Conservation (phyloP, 495 filamentous ascomycete genomes). For the Penicillium macrosclerotiorum region DNA sequence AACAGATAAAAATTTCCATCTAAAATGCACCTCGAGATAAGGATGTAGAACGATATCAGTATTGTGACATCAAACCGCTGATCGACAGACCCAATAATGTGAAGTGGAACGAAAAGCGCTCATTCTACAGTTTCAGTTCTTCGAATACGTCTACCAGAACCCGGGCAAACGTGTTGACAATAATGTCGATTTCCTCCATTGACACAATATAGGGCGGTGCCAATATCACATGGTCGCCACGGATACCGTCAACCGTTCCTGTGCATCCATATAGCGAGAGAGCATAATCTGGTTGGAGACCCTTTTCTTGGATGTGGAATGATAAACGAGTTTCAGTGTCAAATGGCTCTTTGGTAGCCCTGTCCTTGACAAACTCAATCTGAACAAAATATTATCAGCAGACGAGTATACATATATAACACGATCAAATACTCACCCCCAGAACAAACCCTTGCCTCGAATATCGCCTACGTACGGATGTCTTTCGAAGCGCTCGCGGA, state of each 20-base stretch:
- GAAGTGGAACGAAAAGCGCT: not conserved
- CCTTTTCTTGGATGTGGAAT: constrained; percentile 52
- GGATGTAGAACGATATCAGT: too few species aligned
- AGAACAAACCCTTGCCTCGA: constrained; percentile 56
- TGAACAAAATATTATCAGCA: constrained; percentile 12
- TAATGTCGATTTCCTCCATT: constrained; percentile 58
- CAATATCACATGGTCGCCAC: constrained; percentile 74
- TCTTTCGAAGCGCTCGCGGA: constrained; percentile 32
- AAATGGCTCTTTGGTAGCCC: constrained; percentile 55
- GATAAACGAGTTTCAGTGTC: constrained; percentile 29
- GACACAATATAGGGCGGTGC: constrained; percentile 72
- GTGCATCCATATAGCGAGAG: constrained; percentile 69
- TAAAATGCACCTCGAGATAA: too few species aligned
- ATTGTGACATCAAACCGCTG: too few species aligned
- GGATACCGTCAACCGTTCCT: constrained; percentile 64
- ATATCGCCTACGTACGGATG: constrained; percentile 55
- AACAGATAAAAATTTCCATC: too few species aligned
- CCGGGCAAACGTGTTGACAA: constrained; percentile 44
- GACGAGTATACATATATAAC: not conserved
- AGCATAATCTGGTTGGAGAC: constrained; percentile 48
- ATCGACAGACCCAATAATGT: too few species aligned
- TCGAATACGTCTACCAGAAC: constrained; percentile 37
- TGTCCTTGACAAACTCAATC: constrained; percentile 61
- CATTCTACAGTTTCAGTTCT: constrained; percentile 10
- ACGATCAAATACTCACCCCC: constrained; percentile 39